phyloP scores from a whole-genome alignment of 352 stramenopile genomes.

The Pythium volutum region DNA sequence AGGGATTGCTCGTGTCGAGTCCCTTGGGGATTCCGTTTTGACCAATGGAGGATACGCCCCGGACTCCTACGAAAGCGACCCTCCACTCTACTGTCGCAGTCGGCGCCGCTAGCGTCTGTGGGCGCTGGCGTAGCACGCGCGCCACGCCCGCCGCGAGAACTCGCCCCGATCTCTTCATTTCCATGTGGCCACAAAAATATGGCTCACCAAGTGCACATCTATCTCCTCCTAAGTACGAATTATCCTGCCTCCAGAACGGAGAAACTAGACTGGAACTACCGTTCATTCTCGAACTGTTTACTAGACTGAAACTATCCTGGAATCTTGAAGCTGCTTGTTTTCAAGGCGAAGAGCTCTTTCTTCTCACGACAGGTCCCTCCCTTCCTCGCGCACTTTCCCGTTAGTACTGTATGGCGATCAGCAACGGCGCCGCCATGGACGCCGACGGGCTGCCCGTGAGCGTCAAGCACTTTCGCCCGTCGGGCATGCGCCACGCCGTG shows the following conservation, averaged over 20 bases:
- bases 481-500: slow-evolving; percentile 18
- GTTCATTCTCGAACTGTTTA: too few relatives aligned
- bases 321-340: background rate
- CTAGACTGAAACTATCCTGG: background rate
- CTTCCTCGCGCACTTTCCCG: too few relatives aligned
- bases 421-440: background rate
- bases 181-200: background rate
- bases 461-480: slow-evolving; percentile 10
- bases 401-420: background rate
- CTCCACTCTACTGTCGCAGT: background rate
- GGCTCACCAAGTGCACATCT: background rate
- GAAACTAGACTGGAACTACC: too few relatives aligned
- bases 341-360: too few relatives aligned
- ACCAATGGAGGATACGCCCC: background rate
- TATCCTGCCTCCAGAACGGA: too few relatives aligned
- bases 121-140: background rate
- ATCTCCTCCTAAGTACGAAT: slow-evolving; percentile 4
- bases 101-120: background rate
- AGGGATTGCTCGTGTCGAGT: slow-evolving; percentile 34
- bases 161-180: background rate
- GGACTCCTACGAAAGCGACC: background rate
- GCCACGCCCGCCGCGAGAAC: background rate
- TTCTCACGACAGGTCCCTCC: too few relatives aligned
- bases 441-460: slow-evolving; percentile 5
- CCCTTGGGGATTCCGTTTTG: slow-evolving; percentile 5